Conservation (phyloP, 176 grass and related monocot genomes). For the Neostapfia colusana region DNA sequence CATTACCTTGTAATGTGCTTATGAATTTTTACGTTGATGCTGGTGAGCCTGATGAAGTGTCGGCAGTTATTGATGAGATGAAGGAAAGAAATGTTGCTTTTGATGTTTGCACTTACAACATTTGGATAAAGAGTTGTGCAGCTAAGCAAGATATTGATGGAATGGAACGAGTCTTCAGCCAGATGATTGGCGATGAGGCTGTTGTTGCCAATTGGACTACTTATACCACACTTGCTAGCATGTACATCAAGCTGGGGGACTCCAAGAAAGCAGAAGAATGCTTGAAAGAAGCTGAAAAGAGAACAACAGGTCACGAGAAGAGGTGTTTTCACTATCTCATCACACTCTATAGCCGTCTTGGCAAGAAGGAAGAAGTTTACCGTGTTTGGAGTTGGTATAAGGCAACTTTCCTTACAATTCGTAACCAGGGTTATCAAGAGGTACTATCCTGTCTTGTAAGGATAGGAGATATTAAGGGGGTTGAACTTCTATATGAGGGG, state of each 20-base stretch:
- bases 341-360: slow-evolving; percentile 68
- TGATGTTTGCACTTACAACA: slow-evolving; percentile 85
- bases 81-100: slow-evolving; percentile 61
- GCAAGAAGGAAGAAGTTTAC: slow-evolving; percentile 80
- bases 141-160: slow-evolving; percentile 63
- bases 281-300: slow-evolving; percentile 78
- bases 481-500: slow-evolving; percentile 82
- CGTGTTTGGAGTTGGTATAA: slow-evolving; percentile 93
- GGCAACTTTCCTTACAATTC: slow-evolving; percentile 65
- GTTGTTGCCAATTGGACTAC: slow-evolving; percentile 89
- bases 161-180: slow-evolving; percentile 63
- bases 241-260: slow-evolving; percentile 67
- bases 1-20: slow-evolving; percentile 82
- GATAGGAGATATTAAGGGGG: slow-evolving; percentile 72
- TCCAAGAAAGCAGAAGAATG: slow-evolving; percentile 74
- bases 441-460: slow-evolving; percentile 70
- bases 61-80: slow-evolving; percentile 66
- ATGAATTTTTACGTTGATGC: slow-evolving; percentile 85
- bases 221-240: slow-evolving; percentile 82
- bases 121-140: slow-evolving; percentile 82
- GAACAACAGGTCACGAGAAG: slow-evolving; percentile 70
- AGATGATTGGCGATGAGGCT: slow-evolving; percentile 65
- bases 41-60: slow-evolving; percentile 58
- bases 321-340: slow-evolving; percentile 81
- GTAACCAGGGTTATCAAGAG: slow-evolving; percentile 77